A percentile compares a stretch with the other conserved stretches of the same genome.
Conservation (phyloP, 148 eudicot species). For the Euryodendron excelsum region DNA sequence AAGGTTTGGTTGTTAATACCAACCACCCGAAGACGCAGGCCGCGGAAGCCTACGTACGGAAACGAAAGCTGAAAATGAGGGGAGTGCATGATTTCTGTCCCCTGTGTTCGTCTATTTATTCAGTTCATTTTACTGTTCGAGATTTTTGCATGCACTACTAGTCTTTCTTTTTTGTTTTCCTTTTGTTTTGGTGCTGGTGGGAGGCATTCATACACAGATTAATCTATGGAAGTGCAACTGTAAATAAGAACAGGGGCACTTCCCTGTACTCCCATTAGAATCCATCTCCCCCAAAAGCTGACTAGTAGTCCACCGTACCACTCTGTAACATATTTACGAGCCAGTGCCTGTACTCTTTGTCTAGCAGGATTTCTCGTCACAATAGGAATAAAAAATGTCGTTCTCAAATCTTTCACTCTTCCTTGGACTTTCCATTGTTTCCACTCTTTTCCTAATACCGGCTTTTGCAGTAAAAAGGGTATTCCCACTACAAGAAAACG, state of each 20-base stretch:
- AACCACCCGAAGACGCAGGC: too few relatives aligned
- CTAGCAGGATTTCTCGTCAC: too few relatives aligned
- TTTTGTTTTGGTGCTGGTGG: background rate
- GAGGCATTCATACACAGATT: background rate
- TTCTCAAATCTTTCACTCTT: background rate
- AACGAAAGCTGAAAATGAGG: too few relatives aligned
- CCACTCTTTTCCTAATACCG: background rate
- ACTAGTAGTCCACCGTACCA: too few relatives aligned
- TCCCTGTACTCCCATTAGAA: background rate
- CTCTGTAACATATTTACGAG: too few relatives aligned
- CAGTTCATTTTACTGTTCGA: too few relatives aligned
- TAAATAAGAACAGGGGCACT: background rate
- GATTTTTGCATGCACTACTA: background rate
- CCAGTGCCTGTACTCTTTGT: background rate
- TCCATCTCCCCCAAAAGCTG: background rate
- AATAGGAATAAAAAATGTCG: background rate
- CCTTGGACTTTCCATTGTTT: background rate
- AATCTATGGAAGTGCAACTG: background rate
- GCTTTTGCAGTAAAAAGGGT: conserved; percentile 9
- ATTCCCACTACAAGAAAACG: too few relatives aligned
- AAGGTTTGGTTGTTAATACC: too few relatives aligned
- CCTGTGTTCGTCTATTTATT: background rate
- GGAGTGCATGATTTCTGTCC: too few relatives aligned
- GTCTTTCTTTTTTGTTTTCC: background rate
- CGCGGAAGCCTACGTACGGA: too few relatives aligned